These are phyloP conservation scores for Candida neerlandica DNA, from an alignment of 1,139 yeast species.

Conservation along the genomic window DNA sequence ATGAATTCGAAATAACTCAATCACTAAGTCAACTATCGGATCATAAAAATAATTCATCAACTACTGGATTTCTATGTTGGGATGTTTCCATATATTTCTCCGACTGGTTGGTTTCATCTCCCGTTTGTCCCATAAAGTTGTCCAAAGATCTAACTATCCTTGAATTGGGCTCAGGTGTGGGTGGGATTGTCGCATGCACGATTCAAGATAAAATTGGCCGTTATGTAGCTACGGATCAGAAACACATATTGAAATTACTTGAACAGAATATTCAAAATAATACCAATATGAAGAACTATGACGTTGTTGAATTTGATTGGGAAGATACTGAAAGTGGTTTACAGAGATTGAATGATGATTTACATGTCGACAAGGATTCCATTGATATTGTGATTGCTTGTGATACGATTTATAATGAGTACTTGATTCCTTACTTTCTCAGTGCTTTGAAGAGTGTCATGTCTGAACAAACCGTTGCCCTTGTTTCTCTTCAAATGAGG, in stretches of 20 bases:
- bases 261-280: constrained; percentile 48
- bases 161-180: constrained; percentile 70
- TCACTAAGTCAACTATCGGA: constrained; percentile 47
- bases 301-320: constrained; percentile 66
- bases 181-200: constrained; percentile 55
- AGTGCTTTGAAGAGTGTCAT: constrained; percentile 41
- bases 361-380: constrained; percentile 6
- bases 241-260: constrained; percentile 54
- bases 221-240: constrained; percentile 67
- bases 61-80: constrained; percentile 78
- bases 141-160: constrained; percentile 33
- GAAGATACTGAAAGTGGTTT: constrained; percentile 47
- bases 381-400: constrained; percentile 62
- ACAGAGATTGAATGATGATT: constrained; percentile 19
- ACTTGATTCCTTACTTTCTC: constrained; percentile 54
- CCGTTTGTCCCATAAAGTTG: constrained; percentile 9
- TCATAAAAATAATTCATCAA: constrained; percentile 47
- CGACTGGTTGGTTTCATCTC: constrained; percentile 44
- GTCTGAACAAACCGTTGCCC: constrained; percentile 30
- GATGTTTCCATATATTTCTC: constrained; percentile 50
- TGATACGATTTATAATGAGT: constrained; percentile 73
- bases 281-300: constrained; percentile 22
- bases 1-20: constrained; percentile 41
- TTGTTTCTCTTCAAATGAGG: constrained; percentile 60
- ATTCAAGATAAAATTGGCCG: constrained; percentile 38